Conservation (phyloP, 2,329 filamentous ascomycete genomes). For the Pseudopithomyces chartarum region DNA sequence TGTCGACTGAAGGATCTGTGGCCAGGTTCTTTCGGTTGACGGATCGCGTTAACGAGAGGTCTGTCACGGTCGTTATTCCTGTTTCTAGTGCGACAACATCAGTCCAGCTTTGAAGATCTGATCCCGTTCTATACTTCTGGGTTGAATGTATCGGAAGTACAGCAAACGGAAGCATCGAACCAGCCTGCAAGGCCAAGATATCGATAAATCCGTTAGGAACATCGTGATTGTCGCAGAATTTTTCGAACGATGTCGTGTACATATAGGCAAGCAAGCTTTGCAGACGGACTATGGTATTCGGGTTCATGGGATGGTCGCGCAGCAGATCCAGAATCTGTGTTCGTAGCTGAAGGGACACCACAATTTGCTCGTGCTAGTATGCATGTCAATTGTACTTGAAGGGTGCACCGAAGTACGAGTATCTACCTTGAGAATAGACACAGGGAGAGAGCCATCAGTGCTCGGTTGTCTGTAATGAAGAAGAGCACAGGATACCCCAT, state of each 20-base stretch:
- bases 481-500: not conserved
- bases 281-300: constrained; percentile 60
- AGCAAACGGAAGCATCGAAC: constrained; percentile 41
- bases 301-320: constrained; percentile 58
- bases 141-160: constrained; percentile 42
- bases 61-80: constrained; percentile 63
- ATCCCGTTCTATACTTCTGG: constrained; percentile 38
- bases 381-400: not conserved
- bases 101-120: constrained; percentile 61
- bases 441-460: not conserved
- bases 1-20: constrained; percentile 63
- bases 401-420: constrained; percentile 15
- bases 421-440: constrained; percentile 2
- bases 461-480: constrained; percentile 1
- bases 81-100: constrained; percentile 60
- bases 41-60: constrained; percentile 62
- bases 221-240: constrained; percentile 54
- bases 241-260: constrained; percentile 58
- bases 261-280: constrained; percentile 63
- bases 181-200: constrained; percentile 62
- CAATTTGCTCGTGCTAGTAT: not conserved
- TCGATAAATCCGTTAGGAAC: constrained; percentile 56
- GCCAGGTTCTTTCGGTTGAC: constrained; percentile 62
- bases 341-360: constrained; percentile 58
- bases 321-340: constrained; percentile 64